These are phyloP conservation scores for Ceratobasidium sp. DNA, from an alignment of 1,284 basidiomycete genomes.

Conservation along the genomic window DNA sequence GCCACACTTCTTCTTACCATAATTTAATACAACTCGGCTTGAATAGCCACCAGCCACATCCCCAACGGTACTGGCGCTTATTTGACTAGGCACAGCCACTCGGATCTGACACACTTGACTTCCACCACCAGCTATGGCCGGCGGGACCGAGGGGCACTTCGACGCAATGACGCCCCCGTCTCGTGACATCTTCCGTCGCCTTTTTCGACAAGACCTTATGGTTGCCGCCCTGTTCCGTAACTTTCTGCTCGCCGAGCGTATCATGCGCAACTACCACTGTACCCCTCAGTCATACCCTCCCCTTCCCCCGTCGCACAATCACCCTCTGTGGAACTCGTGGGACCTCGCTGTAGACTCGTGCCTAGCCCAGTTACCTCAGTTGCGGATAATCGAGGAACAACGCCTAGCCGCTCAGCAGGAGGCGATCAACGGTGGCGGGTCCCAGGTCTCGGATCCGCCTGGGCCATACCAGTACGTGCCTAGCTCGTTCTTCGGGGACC, in stretches of 20 bases:
- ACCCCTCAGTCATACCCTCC: conserved; percentile 95
- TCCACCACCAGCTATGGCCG: conserved; percentile 17
- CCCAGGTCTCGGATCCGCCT: conserved; percentile 40
- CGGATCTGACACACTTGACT: conserved; percentile 14
- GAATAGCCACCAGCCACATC: no score
- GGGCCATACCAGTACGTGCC: conserved; percentile 74
- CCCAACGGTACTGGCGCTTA: neutral
- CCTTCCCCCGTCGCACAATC: conserved; percentile 94
- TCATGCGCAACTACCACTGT: conserved; percentile 99
- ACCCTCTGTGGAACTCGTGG: conserved; percentile 97
- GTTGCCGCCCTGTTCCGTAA: conserved; percentile 98
- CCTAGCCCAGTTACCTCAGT: conserved; percentile 89
- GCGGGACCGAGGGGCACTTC: conserved; percentile 14
- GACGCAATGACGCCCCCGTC: conserved; percentile 56
- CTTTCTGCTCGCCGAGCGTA: conserved; percentile 95
- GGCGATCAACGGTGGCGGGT: conserved; percentile 34
- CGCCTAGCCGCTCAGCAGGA: conserved; percentile 36
- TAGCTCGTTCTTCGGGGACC: conserved; percentile 96
- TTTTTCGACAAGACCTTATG: conserved; percentile 96
- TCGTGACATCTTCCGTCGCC: conserved; percentile 90
- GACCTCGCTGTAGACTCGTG: conserved; percentile 98
- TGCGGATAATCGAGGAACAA: conserved; percentile 67
- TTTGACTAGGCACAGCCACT: conserved; percentile 22
- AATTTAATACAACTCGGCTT: no score
- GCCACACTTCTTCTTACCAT: no score